Evolutionary conservation across 768 basidiomycete genomes (phyloP).

Genomic region (Floccularia luteovirens): DNA sequence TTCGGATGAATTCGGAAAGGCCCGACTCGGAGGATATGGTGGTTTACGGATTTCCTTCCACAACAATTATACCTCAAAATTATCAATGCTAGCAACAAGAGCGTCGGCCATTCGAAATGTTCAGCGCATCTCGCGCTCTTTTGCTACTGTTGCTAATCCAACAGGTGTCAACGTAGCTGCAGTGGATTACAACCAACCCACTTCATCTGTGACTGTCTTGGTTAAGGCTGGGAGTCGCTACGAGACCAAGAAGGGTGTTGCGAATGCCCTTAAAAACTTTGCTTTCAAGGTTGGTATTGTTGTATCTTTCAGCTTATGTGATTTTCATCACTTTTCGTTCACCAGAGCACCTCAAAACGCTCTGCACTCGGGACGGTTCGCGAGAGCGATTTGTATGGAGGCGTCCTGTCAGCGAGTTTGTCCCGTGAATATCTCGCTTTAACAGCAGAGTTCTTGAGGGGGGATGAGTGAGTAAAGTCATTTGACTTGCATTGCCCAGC

Average conservation of each 20-base stretch:
- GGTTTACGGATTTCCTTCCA: constrained; percentile 8
- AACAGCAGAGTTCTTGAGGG: constrained; percentile 91
- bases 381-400: constrained; percentile 91
- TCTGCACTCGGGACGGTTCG: constrained; percentile 87
- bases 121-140: constrained; percentile 58
- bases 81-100: constrained; percentile 53
- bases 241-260: constrained; percentile 83
- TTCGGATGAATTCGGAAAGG: constrained; percentile 2
- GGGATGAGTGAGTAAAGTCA: constrained; percentile 78
- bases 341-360: constrained; percentile 68
- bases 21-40: constrained; percentile 5
- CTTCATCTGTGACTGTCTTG: constrained; percentile 80
- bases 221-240: constrained; percentile 91
- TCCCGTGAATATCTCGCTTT: constrained; percentile 87
- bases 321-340: background rate
- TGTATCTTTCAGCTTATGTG: background rate
- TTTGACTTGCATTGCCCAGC: constrained; percentile 2
- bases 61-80: constrained; percentile 22
- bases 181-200: constrained; percentile 76
- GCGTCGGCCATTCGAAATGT: constrained; percentile 48
- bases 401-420: constrained; percentile 78
- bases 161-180: constrained; percentile 84
- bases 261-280: constrained; percentile 95
- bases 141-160: constrained; percentile 77
- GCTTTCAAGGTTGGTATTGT: constrained; percentile 93